Percentiles rank a stretch among this genome's conserved stretches.
phyloP scores from a whole-genome alignment of 169 alveolate genomes.

The Plasmodium billcollinsi region DNA sequence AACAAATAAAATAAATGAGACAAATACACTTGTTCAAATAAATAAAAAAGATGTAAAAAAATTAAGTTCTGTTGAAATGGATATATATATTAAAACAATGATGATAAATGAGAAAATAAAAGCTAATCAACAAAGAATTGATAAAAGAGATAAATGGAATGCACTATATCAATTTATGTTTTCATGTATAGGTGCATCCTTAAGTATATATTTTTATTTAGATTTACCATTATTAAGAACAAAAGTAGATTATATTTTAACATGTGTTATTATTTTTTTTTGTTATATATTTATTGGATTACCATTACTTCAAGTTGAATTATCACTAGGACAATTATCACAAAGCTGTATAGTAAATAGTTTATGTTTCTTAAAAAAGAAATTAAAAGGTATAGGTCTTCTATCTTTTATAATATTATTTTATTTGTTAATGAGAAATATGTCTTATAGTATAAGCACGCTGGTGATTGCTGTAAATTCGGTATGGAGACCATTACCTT shows the following conservation, averaged over 20 bases:
- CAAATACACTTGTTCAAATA: not conserved
- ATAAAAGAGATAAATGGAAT: constrained; percentile 59
- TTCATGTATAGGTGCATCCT: constrained; percentile 69
- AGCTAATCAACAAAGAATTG: constrained; percentile 56
- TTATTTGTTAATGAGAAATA: constrained; percentile 32
- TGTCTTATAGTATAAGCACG: constrained; percentile 18
- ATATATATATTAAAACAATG: constrained; percentile 59
- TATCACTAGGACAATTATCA: constrained; percentile 70
- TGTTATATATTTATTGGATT: constrained; percentile 61
- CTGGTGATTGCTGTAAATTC: constrained; percentile 10
- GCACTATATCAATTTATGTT: constrained; percentile 30
- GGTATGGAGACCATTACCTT: constrained; percentile 29
- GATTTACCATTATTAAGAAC: constrained; percentile 55
- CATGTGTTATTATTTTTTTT: constrained; percentile 4
- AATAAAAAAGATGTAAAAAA: not conserved
- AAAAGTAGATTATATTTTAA: constrained; percentile 7
- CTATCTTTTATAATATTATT: constrained; percentile 27
- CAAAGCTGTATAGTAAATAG: constrained; percentile 57
- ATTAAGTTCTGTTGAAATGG: constrained; percentile 48
- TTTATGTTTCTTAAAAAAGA: constrained; percentile 54
- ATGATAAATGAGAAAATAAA: constrained; percentile 53
- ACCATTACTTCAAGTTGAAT: constrained; percentile 65
- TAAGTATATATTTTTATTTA: constrained; percentile 45
- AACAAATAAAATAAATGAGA: not conserved
- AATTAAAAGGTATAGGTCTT: constrained; percentile 38